A percentile compares a stretch with the other conserved stretches of the same genome.
These are phyloP conservation scores for Fusarium nematophilum DNA, from an alignment of 2,329 filamentous ascomycete genomes.

Conservation along the genomic window DNA sequence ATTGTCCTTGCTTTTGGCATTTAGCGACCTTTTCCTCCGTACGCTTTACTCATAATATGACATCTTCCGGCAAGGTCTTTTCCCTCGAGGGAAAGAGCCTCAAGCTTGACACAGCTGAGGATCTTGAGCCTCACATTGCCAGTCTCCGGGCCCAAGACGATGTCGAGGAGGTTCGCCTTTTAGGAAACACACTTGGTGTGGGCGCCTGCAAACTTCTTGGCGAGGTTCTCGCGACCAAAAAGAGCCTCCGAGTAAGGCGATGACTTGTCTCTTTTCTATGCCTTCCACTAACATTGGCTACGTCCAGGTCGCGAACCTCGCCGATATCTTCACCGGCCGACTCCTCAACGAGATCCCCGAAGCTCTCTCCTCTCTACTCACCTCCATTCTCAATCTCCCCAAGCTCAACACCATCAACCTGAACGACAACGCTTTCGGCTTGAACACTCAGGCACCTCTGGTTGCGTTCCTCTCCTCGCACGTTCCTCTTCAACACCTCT, in stretches of 20 bases:
- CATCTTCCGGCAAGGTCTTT: constrained; percentile 72
- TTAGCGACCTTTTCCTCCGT: constrained; percentile 6
- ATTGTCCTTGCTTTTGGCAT: constrained; percentile 18
- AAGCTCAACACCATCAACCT: constrained; percentile 92
- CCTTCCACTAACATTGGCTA: constrained; percentile 5
- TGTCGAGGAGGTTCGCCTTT: constrained; percentile 85
- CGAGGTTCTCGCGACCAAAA: constrained; percentile 85
- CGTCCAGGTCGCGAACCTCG: constrained; percentile 82
- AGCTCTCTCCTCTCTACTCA: constrained; percentile 86
- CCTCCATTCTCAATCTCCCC: constrained; percentile 85
- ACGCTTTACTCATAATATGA: constrained; percentile 43
- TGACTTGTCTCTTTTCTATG: neutral
- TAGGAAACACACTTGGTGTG: constrained; percentile 93
- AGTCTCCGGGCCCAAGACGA: constrained; percentile 76
- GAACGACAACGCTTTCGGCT: constrained; percentile 97
- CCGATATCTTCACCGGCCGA: constrained; percentile 97
- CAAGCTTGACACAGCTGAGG: constrained; percentile 89
- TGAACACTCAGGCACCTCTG: constrained; percentile 93
- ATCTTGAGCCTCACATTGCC: constrained; percentile 86
- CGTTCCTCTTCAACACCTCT: constrained; percentile 90
- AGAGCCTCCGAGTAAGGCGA: constrained; percentile 74
- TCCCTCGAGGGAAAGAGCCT: constrained; percentile 91
- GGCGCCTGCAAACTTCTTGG: constrained; percentile 88
- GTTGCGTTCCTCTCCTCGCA: constrained; percentile 92
- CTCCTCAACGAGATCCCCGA: constrained; percentile 93